Conservation (phyloP, 768 basidiomycete species). For the Mycena sanguinolenta region DNA sequence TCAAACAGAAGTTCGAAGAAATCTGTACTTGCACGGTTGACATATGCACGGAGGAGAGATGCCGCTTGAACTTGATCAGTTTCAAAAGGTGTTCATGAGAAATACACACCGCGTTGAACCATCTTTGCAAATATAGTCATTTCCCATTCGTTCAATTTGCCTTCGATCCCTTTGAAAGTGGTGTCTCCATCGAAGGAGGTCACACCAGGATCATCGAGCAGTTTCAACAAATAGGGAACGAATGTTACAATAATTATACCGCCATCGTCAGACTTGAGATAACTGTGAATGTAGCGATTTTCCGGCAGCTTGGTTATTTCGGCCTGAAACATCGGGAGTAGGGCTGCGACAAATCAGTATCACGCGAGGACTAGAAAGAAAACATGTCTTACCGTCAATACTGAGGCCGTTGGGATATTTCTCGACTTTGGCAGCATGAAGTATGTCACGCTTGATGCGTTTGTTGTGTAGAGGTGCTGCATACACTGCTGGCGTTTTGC, state of each 20-base stretch:
- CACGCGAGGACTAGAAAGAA: neutral
- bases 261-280: neutral
- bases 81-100: neutral
- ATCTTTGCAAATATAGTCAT: conserved; percentile 8
- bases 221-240: neutral
- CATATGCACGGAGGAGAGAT: neutral
- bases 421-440: neutral
- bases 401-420: conserved; percentile 14
- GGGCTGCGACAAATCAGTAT: neutral
- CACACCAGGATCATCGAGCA: too few species aligned
- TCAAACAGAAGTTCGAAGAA: neutral
- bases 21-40: neutral
- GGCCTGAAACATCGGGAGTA: neutral
- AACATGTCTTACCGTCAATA: conserved; percentile 5
- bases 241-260: conserved; percentile 1
- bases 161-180: conserved; percentile 14
- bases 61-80: too few species aligned
- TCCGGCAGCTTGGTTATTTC: neutral
- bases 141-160: conserved; percentile 19
- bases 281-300: conserved; percentile 1
- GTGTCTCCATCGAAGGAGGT: too few species aligned
- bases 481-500: conserved; percentile 1
- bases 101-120: conserved; percentile 4
- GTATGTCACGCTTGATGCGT: neutral
- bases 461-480: neutral